These are phyloP conservation scores for Colletotrichum acutatum DNA, from an alignment of 2,329 filamentous ascomycete species.

Conservation along the genomic window DNA sequence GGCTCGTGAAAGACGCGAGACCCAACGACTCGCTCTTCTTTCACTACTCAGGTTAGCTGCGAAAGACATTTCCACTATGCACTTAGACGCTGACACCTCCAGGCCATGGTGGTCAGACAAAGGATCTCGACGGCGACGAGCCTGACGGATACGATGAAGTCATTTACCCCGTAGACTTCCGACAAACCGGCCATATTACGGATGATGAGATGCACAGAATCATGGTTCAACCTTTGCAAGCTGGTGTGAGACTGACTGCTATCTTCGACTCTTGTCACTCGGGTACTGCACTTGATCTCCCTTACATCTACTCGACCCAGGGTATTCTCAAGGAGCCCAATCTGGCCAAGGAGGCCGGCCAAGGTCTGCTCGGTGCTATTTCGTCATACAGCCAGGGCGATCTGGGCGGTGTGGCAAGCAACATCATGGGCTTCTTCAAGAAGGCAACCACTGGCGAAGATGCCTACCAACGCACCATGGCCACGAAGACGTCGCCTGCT, in stretches of 20 bases:
- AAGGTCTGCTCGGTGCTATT: slow-evolving; percentile 70
- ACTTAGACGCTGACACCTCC: neutral
- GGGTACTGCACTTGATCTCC: slow-evolving; percentile 72
- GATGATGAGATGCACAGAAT: slow-evolving; percentile 86
- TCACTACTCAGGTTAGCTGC: slow-evolving; percentile 85
- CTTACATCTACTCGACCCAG: slow-evolving; percentile 76
- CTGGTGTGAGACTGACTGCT: slow-evolving; percentile 69
- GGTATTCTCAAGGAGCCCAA: slow-evolving; percentile 77
- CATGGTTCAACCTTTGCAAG: slow-evolving; percentile 69
- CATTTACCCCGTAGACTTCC: slow-evolving; percentile 85
- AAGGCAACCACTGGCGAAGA: slow-evolving; percentile 86
- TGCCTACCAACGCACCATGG: slow-evolving; percentile 81
- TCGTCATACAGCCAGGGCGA: slow-evolving; percentile 76
- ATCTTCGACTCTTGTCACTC: slow-evolving; percentile 77
- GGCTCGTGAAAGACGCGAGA: slow-evolving; percentile 92
- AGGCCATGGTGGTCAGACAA: slow-evolving; percentile 85
- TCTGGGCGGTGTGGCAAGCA: slow-evolving; percentile 82
- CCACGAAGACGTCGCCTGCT: slow-evolving; percentile 92
- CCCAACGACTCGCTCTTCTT: slow-evolving; percentile 97
- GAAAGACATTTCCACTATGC: slow-evolving; percentile 10
- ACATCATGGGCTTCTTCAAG: slow-evolving; percentile 86
- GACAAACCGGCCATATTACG: slow-evolving; percentile 82
- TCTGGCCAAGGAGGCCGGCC: slow-evolving; percentile 74
- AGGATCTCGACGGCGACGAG: slow-evolving; percentile 82
- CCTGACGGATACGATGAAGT: slow-evolving; percentile 86